phyloP scores from a whole-genome alignment of 78 protist species.

The slime mould (Dictyostelium discoideum) region DNA sequence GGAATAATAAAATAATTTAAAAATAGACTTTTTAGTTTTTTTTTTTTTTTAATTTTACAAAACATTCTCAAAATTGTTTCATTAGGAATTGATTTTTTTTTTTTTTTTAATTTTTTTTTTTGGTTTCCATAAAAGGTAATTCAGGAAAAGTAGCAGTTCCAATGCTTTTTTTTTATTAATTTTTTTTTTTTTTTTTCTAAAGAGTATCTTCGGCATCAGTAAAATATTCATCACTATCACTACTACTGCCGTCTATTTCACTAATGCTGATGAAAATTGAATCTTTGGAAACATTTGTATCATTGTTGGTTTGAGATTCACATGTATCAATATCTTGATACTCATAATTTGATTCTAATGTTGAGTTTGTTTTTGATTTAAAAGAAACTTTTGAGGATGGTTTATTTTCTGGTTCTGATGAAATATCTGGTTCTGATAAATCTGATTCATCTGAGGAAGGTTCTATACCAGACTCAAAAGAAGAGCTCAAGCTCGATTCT shows the following conservation, averaged over 20 bases:
- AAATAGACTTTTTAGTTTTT: not conserved
- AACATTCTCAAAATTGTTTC: too few relatives aligned
- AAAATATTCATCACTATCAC: not conserved
- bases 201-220: not conserved
- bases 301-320: too few relatives aligned
- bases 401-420: not conserved
- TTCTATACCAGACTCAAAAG: not conserved
- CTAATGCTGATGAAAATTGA: not conserved
- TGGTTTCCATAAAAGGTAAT: too few relatives aligned
- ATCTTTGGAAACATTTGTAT: too few relatives aligned
- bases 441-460: not conserved
- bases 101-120: too few relatives aligned
- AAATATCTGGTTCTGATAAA: not conserved
- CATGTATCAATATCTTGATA: not conserved
- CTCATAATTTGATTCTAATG: not conserved
- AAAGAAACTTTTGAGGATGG: too few relatives aligned
- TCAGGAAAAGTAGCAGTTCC: too few relatives aligned
- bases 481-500: not conserved
- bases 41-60: too few relatives aligned
- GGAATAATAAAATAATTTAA: not conserved
- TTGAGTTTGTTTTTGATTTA: not conserved
- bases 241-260: not conserved
- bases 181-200: not conserved
- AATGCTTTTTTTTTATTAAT: too few relatives aligned
- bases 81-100: too few relatives aligned